These are phyloP conservation scores for Alternaria postmessia DNA, from an alignment of 2,329 filamentous ascomycete genomes.

Conservation along the genomic window DNA sequence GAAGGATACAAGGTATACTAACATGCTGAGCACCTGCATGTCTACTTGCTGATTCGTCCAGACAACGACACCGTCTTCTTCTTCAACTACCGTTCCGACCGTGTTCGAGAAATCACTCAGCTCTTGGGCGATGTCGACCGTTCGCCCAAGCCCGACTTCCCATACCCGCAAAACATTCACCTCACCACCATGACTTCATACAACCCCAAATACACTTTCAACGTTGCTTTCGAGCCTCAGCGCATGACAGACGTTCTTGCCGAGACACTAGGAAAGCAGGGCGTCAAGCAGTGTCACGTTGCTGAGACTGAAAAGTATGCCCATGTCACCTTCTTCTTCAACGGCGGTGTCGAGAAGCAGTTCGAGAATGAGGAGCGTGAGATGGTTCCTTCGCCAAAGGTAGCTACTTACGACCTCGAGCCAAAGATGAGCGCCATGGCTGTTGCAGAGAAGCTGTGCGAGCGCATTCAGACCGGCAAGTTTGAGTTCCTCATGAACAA, in stretches of 20 bases:
- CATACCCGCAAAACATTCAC: constrained; percentile 86
- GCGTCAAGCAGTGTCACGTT: constrained; percentile 90
- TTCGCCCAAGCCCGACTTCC: constrained; percentile 88
- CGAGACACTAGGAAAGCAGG: constrained; percentile 92
- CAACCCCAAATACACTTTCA: constrained; percentile 93
- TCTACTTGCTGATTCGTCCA: constrained; percentile 51
- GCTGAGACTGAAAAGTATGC: constrained; percentile 99
- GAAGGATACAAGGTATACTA: constrained; percentile 77
- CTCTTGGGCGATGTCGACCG: constrained; percentile 91
- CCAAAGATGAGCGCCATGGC: constrained; percentile 95
- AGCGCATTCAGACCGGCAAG: constrained; percentile 82
- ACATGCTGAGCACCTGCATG: constrained; percentile 37
- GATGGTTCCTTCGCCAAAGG: constrained; percentile 92
- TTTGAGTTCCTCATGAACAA: constrained; percentile 99
- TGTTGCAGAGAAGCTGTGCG: constrained; percentile 87
- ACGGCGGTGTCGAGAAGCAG: constrained; percentile 96
- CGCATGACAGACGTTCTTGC: constrained; percentile 98
- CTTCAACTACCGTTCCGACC: constrained; percentile 99
- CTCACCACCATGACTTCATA: constrained; percentile 99
- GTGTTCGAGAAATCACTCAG: constrained; percentile 95
- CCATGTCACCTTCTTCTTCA: constrained; percentile 99
- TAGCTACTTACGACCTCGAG: constrained; percentile 92
- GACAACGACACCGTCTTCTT: constrained; percentile 97
- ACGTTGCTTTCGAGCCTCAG: constrained; percentile 91
- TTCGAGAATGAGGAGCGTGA: constrained; percentile 93